A percentile compares a stretch with the other conserved stretches of the same genome.
Conservation (phyloP, 2,329 filamentous ascomycete genomes). For the Cladophialophora exuberans region DNA sequence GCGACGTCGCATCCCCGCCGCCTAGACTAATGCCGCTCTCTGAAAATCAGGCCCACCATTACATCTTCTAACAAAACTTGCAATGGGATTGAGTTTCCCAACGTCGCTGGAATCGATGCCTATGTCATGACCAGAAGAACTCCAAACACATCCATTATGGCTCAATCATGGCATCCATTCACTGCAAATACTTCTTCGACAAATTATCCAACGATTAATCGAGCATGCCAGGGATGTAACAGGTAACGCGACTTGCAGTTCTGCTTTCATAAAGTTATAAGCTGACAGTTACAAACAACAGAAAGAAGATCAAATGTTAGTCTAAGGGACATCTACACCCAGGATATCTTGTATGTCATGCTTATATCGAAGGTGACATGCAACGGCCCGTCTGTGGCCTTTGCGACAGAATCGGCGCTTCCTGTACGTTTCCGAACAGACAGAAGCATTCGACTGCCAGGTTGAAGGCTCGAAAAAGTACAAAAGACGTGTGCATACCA, state of each 20-base stretch:
- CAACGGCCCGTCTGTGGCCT: constrained; percentile 14
- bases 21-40: too few species aligned
- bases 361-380: constrained; percentile 12
- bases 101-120: too few species aligned
- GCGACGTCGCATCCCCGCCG: too few species aligned
- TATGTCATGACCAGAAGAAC: not conserved
- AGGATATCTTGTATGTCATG: not conserved
- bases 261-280: not conserved
- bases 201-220: constrained; percentile 6
- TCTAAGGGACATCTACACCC: not conserved
- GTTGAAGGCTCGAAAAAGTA: not conserved
- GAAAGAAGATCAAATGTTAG: constrained; percentile 18
- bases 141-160: constrained; percentile 4
- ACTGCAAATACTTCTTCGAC: not conserved
- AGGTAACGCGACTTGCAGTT: constrained; percentile 2
- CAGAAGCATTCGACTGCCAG: constrained; percentile 3
- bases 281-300: not conserved
- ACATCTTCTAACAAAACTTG: too few species aligned
- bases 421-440: constrained; percentile 16
- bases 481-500: not conserved
- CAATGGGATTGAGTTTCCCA: too few species aligned
- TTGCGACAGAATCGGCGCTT: constrained; percentile 9
- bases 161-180: not conserved
- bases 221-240: constrained; percentile 17
- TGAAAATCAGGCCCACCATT: too few species aligned